Percentiles rank a stretch among this genome's conserved stretches.
phyloP scores from a whole-genome alignment of 257 asterid species.

The Nicotiana sylvestris region DNA sequence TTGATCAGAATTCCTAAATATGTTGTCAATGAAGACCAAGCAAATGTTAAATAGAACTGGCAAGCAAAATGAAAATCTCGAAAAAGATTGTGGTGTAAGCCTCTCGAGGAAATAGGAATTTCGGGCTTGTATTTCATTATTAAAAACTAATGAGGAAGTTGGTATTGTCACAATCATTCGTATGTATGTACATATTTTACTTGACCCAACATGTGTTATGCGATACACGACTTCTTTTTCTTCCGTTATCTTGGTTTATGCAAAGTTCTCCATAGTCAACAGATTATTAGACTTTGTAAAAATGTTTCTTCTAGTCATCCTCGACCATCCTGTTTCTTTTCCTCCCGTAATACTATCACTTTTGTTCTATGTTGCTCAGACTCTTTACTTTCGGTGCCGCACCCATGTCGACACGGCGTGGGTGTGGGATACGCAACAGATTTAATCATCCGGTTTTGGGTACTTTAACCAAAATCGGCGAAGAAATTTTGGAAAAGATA shows the following conservation, averaged over 20 bases:
- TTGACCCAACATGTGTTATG: neutral
- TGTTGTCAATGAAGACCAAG: neutral
- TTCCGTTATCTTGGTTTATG: neutral
- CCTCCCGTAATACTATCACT: too few relatives aligned
- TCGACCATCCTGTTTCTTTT: neutral
- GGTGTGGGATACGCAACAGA: too few relatives aligned
- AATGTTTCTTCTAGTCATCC: neutral
- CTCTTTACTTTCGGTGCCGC: too few relatives aligned
- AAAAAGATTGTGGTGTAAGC: neutral
- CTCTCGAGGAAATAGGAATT: neutral
- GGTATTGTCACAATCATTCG: neutral
- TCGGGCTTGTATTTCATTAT: neutral
- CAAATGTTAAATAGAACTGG: neutral
- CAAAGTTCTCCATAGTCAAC: neutral
- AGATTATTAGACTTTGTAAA: neutral
- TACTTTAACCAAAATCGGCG: too few relatives aligned
- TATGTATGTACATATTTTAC: neutral
- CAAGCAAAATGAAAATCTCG: neutral
- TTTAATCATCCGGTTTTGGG: too few relatives aligned
- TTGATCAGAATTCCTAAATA: neutral
- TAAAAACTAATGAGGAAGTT: neutral
- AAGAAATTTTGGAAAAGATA: too few relatives aligned
- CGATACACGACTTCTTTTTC: neutral
- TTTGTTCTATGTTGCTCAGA: too few relatives aligned
- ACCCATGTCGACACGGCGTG: too few relatives aligned